Base-by-base conservation (phyloP, 2,329 filamentous ascomycete species). In the Salinomyces thailandicus region DNA sequence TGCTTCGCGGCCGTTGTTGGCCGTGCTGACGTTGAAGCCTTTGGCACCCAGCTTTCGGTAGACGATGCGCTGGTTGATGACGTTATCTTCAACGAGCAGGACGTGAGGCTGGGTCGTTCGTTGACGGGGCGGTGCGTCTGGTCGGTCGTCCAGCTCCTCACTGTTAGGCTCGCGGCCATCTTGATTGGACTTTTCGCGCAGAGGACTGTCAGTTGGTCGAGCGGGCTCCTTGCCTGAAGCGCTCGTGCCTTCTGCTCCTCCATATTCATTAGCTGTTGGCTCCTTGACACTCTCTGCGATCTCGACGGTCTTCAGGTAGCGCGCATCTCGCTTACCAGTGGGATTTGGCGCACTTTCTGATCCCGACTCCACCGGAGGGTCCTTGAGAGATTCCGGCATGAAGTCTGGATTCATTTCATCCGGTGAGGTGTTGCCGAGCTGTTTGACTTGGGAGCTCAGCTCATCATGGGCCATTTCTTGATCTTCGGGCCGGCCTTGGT, bases 51-150 rank as follows among this genome's bases (percentile, higher is more conserved):
- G 38, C 33, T 55, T 54, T 15, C 51, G 46, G 9, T 42, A 39
- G 1, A 58, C 38, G 14, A 59, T 48, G 6, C 48, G 49, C 29
- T 57, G 54, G 33, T 58, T 59, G 38, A 59, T 54, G 8, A 51
- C 35, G 27, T 52, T 53, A 44, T 53, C 56, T 24, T 39, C 36
- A 1, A 42, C 42, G 12, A 44, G 33, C 5, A 42, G 36, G 12
- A 44, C 33, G 18, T 36, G 38, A 18, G 13, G 29, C 18, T 17
- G 33, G 18, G 18, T 36, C 28, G 20, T 7, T 12, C 29, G 13
- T 12, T 4, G 17, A 19, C 18, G 8, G 6, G 20, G 16, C 31
- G 18, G 12, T 5, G 24, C 15, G 5, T 27, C 30, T 2, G 33
- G 38, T 6, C 31, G 34, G n/a, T 18, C 26, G 11, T 16, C 11